A percentile compares a stretch with the other conserved stretches of the same genome.
These are phyloP conservation scores for Simmondsia chinensis DNA, from an alignment of 148 eudicot species.

Conservation along the genomic window DNA sequence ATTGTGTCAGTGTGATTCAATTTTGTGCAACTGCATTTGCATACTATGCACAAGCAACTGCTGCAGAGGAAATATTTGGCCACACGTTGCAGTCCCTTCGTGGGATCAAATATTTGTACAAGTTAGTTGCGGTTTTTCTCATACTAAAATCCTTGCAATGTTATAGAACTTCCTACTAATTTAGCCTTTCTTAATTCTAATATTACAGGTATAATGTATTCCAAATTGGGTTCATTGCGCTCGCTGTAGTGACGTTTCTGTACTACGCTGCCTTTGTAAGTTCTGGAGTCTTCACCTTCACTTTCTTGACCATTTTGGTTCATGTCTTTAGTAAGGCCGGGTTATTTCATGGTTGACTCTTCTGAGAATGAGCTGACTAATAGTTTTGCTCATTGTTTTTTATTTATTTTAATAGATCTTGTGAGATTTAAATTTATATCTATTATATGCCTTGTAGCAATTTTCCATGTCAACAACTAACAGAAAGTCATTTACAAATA, in stretches of 20 bases:
- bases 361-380: no score
- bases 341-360: no score
- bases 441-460: no score
- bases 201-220: slow-evolving; percentile 91
- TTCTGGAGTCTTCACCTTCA: slow-evolving; percentile 3
- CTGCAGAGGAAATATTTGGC: slow-evolving; percentile 94
- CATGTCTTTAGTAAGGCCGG: not conserved
- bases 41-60: slow-evolving; percentile 98
- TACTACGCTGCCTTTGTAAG: slow-evolving; percentile 90
- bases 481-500: no score
- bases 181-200: no score
- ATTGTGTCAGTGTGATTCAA: slow-evolving; percentile 77
- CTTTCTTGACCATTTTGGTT: not conserved
- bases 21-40: slow-evolving; percentile 96
- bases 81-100: slow-evolving; percentile 96
- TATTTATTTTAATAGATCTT: not conserved
- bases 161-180: slow-evolving; percentile 8
- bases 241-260: slow-evolving; percentile 72
- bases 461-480: no score
- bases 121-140: slow-evolving; percentile 38
- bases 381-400: no score
- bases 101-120: slow-evolving; percentile 93
- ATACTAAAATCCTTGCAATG: not conserved
- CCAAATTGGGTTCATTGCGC: slow-evolving; percentile 73
- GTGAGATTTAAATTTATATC: no score